Conservation (phyloP, 306 rosid genomes). For the Cucurbita pepo region DNA sequence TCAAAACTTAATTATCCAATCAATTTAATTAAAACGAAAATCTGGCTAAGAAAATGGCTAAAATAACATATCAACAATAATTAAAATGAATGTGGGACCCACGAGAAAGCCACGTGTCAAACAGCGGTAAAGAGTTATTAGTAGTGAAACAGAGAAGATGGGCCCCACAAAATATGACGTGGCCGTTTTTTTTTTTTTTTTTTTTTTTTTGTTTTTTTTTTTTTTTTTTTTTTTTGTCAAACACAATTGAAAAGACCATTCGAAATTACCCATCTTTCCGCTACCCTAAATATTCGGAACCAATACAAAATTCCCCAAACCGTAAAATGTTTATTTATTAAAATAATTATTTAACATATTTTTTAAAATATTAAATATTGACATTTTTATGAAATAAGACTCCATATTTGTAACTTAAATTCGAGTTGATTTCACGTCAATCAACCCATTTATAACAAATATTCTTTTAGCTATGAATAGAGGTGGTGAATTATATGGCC, state of each 20-base stretch:
- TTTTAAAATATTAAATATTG: no score
- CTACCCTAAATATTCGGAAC: neutral
- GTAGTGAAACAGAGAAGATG: neutral
- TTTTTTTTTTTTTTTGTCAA: neutral
- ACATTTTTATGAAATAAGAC: no score
- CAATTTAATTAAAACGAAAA: neutral
- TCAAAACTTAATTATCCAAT: neutral
- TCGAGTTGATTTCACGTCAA: no score
- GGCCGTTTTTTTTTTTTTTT: neutral
- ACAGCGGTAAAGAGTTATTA: neutral
- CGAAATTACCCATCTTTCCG: neutral
- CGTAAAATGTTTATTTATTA: no score
- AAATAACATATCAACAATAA: no score
- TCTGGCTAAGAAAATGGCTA: neutral
- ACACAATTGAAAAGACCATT: neutral
- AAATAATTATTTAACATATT: no score
- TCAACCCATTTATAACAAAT: no score
- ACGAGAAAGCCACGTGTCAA: neutral
- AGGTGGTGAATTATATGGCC: no score
- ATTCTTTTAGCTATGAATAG: no score
- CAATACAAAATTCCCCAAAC: neutral
- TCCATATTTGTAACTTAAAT: no score
- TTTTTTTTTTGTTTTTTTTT: neutral
- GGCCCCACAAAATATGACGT: neutral
- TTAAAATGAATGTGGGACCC: neutral